Evolutionary conservation across 495 filamentous ascomycete species (phyloP), one percentile per base, ranked within the genome.

Genomic region (Hypoxylon rickii): DNA sequence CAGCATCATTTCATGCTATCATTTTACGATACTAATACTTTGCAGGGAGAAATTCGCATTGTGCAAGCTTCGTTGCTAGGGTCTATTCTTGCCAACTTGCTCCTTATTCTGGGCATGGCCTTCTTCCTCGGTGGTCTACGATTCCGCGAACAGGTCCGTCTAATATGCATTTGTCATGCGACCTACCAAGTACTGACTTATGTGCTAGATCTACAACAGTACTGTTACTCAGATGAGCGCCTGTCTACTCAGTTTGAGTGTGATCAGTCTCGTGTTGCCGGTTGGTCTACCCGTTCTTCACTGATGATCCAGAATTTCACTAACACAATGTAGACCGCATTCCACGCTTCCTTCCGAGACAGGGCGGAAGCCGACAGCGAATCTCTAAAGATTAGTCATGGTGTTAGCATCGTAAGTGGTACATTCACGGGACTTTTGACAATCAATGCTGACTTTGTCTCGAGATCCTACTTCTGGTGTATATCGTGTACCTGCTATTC

Each of bases 151-250:
- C 92, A 93, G 78, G 85, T 84, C 69, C 44, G 74, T 63, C 17
- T 7, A 29, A 10, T 54, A 3, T n/a, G 33, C 24, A 0, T 1
- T n/a, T n/a, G n/a, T n/a, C n/a, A n/a, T n/a, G n/a, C n/a, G n/a
- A n/a, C n/a, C n/a, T n/a, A n/a, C n/a, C n/a, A n/a, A n/a, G n/a
- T 31, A 31, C 65, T 74, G 50, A 73, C 64, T 10, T n/a, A n/a
- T 26, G 3, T 42, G 29, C 48, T 42, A 92, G 84, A 85, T 96
- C 54, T 96, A 96, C 74, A 96, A 96, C 71, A 94, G 84, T 72
- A 95, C 89, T 18, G 89, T 95, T 41, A 96, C 91, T 2, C 90
- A 96, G 72, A 96, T 94, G 89, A 96, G 91, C 64, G 90, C 92
- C 20, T 95, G 89, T 73, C 77, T 96, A 39, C 83, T 96, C 55